These are phyloP conservation scores for Triticum dicoccoides DNA, from an alignment of 176 grass and related monocot species.

Conservation along the genomic window DNA sequence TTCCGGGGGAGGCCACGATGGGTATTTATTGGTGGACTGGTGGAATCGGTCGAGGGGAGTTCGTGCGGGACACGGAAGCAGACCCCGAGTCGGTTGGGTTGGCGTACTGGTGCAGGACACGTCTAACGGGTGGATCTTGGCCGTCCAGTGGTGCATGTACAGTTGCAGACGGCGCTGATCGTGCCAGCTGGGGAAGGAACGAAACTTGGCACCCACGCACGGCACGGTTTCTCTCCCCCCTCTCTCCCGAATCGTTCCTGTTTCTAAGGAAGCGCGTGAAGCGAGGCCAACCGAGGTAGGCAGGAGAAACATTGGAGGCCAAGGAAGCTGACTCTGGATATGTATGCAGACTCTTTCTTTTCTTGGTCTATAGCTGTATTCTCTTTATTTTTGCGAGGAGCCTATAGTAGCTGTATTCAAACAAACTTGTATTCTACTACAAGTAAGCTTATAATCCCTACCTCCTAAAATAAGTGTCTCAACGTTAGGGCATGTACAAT, in stretches of 20 bases:
- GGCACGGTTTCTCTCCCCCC: not conserved
- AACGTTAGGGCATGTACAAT: no score
- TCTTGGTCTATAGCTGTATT: no score
- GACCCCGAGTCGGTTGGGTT: not conserved
- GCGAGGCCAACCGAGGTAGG: no score
- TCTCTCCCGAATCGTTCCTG: not conserved
- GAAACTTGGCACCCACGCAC: slow-evolving; percentile 15
- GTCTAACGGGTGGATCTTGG: not conserved
- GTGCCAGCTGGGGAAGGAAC: not conserved
- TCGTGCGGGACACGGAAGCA: not conserved
- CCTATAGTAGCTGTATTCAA: no score
- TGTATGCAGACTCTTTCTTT: no score
- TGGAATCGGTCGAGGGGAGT: not conserved
- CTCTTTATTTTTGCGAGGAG: no score
- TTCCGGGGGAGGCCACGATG: not conserved
- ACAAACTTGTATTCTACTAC: no score
- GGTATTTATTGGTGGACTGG: slow-evolving; percentile 22
- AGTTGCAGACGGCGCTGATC: not conserved
- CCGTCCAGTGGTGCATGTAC: not conserved
- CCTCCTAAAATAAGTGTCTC: no score
- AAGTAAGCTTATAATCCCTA: no score
- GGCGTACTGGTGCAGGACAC: not conserved
- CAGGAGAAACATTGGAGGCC: no score
- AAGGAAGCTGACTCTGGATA: no score
- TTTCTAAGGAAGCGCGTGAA: not conserved